Conservation (phyloP, 2,329 filamentous ascomycete species). For the Arthrobotrys megalospora region DNA sequence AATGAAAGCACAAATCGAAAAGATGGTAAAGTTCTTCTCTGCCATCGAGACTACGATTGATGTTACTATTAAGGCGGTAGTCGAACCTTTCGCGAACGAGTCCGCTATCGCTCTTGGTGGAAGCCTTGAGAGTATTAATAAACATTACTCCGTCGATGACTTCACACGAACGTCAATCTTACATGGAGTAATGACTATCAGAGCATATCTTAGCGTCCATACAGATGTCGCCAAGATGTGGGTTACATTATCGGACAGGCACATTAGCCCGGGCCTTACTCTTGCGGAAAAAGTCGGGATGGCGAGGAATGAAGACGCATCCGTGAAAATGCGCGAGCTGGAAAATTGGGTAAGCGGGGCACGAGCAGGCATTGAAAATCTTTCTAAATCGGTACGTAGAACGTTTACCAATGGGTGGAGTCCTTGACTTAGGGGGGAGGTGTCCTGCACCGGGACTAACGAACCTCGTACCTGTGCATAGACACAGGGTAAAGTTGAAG, state of each 20-base stretch:
- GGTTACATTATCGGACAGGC: neutral
- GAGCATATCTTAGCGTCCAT: neutral
- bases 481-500: neutral
- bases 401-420: too few relatives aligned
- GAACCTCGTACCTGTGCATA: neutral
- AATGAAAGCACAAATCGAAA: constrained; percentile 6
- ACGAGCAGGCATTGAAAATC: neutral
- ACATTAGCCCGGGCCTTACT: neutral
- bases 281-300: neutral
- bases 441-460: neutral
- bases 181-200: neutral
- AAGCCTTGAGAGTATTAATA: neutral
- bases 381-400: neutral
- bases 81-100: neutral
- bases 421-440: too few relatives aligned
- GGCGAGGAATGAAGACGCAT: neutral
- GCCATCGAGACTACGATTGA: neutral
- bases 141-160: neutral
- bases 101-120: neutral
- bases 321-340: neutral
- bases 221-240: constrained; percentile 6
- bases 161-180: constrained; percentile 10
- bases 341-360: constrained; percentile 2
- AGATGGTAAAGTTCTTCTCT: constrained; percentile 1
- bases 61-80: neutral